Evolutionary conservation across 345 rosid genomes (phyloP).

Genomic region (Stellera chamaejasme): DNA sequence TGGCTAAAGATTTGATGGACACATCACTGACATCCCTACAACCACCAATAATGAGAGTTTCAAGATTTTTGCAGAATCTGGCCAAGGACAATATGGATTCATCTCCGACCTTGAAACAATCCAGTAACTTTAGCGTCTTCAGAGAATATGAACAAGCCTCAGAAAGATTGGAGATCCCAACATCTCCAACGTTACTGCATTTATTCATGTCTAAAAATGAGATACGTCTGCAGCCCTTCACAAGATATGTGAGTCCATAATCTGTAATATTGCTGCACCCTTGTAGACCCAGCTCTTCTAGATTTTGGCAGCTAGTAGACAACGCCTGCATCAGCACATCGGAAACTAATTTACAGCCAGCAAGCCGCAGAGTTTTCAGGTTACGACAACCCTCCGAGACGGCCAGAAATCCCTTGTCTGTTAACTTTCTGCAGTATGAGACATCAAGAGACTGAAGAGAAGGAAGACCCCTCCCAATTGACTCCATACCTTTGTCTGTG

Average conservation of each 20-base stretch:
- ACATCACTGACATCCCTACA: conserved; percentile 62
- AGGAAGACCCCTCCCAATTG: conserved; percentile 60
- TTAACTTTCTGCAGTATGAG: conserved; percentile 79
- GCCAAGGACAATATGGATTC: conserved; percentile 56
- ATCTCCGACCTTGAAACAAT: conserved; percentile 72
- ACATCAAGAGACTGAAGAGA: conserved; percentile 74
- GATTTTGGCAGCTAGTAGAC: conserved; percentile 45
- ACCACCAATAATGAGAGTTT: conserved; percentile 78
- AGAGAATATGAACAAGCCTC: conserved; percentile 58
- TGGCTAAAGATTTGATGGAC: conserved; percentile 51
- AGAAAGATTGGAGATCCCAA: conserved; percentile 57
- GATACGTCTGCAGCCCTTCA: conserved; percentile 55
- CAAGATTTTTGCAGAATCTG: conserved; percentile 53
- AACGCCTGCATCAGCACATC: conserved; percentile 43
- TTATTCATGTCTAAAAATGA: conserved; percentile 62
- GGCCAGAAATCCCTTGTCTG: conserved; percentile 69
- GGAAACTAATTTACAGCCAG: conserved; percentile 63
- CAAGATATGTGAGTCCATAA: conserved; percentile 58
- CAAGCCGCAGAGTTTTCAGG: conserved; percentile 51
- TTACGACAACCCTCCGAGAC: conserved; percentile 75
- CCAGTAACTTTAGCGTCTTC: conserved; percentile 66
- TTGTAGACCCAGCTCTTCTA: conserved; percentile 60
- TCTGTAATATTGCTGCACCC: conserved; percentile 73
- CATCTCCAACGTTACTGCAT: conserved; percentile 72
- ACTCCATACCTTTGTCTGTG: conserved; percentile 63